These are phyloP conservation scores for Ustulina deusta DNA, from an alignment of 2,329 filamentous ascomycete genomes.

Conservation along the genomic window DNA sequence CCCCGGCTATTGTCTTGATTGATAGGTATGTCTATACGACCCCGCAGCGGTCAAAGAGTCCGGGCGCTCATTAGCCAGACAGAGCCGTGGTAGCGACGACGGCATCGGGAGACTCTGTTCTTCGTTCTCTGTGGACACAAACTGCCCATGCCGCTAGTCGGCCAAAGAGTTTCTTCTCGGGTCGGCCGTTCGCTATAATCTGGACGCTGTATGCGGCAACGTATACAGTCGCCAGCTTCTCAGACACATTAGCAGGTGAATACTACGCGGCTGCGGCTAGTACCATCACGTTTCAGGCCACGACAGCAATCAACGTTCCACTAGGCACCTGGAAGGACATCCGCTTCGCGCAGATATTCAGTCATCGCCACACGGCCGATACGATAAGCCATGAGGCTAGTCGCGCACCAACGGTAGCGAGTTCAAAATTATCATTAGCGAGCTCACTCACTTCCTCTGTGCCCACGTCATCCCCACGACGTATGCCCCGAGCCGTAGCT, in stretches of 20 bases:
- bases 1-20: constrained; percentile 19
- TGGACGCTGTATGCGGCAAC: constrained; percentile 21
- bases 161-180: constrained; percentile 1
- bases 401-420: not conserved
- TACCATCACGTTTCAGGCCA: constrained; percentile 10
- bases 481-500: constrained; percentile 11
- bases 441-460: not conserved
- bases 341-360: constrained; percentile 18
- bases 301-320: constrained; percentile 16
- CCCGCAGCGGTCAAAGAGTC: not conserved
- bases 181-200: constrained; percentile 12
- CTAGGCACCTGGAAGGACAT: constrained; percentile 18
- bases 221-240: constrained; percentile 15
- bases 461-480: not conserved
- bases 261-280: constrained; percentile 10
- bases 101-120: not conserved
- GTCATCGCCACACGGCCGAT: not conserved
- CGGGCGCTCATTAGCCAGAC: not conserved
- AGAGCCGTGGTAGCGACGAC: constrained; percentile 18
- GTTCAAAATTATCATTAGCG: not conserved
- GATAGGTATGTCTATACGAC: constrained; percentile 14
- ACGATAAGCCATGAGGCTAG: not conserved
- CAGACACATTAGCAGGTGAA: constrained; percentile 1
- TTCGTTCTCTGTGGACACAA: constrained; percentile 5
- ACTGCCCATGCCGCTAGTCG: constrained; percentile 3